phyloP scores from a whole-genome alignment of 176 grass and related monocot species.

The Thinopyrum elongatum region DNA sequence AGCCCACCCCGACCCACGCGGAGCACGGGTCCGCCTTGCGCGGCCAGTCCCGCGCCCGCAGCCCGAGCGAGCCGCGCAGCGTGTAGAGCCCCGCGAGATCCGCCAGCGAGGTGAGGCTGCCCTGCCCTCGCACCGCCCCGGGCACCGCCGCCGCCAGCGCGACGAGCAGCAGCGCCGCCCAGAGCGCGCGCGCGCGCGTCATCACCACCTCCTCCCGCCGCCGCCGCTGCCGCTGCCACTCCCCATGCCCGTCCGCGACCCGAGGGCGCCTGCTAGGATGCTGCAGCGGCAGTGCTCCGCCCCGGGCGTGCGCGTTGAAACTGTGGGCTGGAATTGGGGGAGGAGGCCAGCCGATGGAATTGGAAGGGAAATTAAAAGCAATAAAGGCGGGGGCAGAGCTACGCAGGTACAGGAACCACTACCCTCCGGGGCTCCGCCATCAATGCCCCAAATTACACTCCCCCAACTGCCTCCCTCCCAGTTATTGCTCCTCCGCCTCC shows the following conservation, averaged over 20 bases:
- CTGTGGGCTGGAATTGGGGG: slow-evolving; percentile 25
- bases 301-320: slow-evolving; percentile 9
- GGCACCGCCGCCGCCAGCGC: slow-evolving; percentile 32
- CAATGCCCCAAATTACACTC: slow-evolving; percentile 60
- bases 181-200: slow-evolving; percentile 27
- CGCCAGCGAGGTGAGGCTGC: slow-evolving; percentile 42
- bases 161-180: slow-evolving; percentile 32
- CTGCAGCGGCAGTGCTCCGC: background rate
- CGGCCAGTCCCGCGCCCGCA: slow-evolving; percentile 89
- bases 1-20: slow-evolving; percentile 64
- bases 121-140: slow-evolving; percentile 18
- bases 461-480: slow-evolving; percentile 54
- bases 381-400: slow-evolving; percentile 35
- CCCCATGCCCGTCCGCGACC: background rate
- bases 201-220: background rate
- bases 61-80: slow-evolving; percentile 73
- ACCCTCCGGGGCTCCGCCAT: slow-evolving; percentile 34
- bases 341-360: slow-evolving; percentile 37
- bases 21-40: slow-evolving; percentile 61
- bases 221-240: background rate
- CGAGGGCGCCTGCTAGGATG: background rate
- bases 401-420: slow-evolving; percentile 27
- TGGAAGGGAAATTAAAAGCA: slow-evolving; percentile 53
- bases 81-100: slow-evolving; percentile 68
- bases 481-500: slow-evolving; percentile 27